These are phyloP conservation scores for Protomyces lactucae-debilis DNA, from an alignment of 1,139 yeast species.

Conservation along the genomic window DNA sequence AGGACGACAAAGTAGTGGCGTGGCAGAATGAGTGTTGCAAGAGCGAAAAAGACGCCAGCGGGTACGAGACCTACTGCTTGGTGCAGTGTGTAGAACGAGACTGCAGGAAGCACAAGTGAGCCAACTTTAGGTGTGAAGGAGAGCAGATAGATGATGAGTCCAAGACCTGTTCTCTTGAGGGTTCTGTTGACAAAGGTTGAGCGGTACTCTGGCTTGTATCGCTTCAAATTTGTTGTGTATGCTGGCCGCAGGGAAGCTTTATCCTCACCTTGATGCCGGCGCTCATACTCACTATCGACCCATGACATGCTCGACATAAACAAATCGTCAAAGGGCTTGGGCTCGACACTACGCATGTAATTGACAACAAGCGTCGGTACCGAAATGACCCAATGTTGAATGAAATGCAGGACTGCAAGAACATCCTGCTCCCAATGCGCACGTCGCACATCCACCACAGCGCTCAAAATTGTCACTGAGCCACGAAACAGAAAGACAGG, in stretches of 20 bases:
- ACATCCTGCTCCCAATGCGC: background rate
- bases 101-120: conserved; percentile 43
- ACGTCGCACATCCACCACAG: background rate
- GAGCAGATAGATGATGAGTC: conserved; percentile 37
- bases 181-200: conserved; percentile 33
- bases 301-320: background rate
- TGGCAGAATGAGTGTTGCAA: conserved; percentile 41
- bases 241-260: background rate
- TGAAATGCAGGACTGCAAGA: background rate
- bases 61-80: conserved; percentile 49
- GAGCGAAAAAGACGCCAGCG: conserved; percentile 43
- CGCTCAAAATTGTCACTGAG: background rate
- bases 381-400: conserved; percentile 9
- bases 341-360: conserved; percentile 1
- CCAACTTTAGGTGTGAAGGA: conserved; percentile 45
- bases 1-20: conserved; percentile 41
- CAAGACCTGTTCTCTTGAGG: conserved; percentile 34
- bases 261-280: conserved; percentile 6
- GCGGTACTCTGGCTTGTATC: conserved; percentile 27
- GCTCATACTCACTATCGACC: conserved; percentile 3
- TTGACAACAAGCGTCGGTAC: background rate
- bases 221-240: background rate
- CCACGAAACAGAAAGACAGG: background rate
- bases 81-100: conserved; percentile 47
- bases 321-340: conserved; percentile 1